Percentiles rank a stretch among this genome's conserved stretches.
These are phyloP conservation scores for Scytalidium sp. DNA, from an alignment of 2,329 filamentous ascomycete genomes.

Conservation along the genomic window DNA sequence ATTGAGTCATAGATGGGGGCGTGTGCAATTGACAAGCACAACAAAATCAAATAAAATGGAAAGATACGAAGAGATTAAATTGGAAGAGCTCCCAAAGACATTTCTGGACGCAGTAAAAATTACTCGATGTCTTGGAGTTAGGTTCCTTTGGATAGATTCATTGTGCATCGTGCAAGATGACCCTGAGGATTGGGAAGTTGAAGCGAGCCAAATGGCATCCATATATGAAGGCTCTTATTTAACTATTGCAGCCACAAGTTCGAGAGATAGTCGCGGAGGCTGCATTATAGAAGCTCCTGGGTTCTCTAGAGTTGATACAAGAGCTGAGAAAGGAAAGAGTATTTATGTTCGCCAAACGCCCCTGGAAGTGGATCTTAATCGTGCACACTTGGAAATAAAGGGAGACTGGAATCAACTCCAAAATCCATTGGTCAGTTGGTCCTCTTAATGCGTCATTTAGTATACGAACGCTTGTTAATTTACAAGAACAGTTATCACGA, in stretches of 20 bases:
- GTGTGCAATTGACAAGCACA: constrained; percentile 7
- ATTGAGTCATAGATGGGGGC: constrained; percentile 26
- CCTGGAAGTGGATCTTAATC: not conserved
- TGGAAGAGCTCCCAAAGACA: constrained; percentile 17
- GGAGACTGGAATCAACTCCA: not conserved
- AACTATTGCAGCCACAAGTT: constrained; percentile 15
- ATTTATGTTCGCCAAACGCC: not conserved
- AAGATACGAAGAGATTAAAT: constrained; percentile 4
- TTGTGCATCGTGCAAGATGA: constrained; percentile 28
- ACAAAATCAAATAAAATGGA: constrained; percentile 2
- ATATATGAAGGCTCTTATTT: constrained; percentile 20
- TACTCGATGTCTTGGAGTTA: constrained; percentile 16
- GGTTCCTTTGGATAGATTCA: constrained; percentile 28
- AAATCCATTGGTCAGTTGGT: not conserved
- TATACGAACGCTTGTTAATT: not conserved
- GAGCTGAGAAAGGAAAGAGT: not conserved
- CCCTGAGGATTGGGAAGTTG: constrained; percentile 22
- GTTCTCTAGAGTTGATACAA: not conserved
- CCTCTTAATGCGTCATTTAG: not conserved
- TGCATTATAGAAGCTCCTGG: not conserved
- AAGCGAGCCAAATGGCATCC: constrained; percentile 18
- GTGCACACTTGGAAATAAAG: not conserved
- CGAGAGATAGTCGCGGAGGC: constrained; percentile 4
- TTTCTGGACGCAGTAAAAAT: constrained; percentile 25
- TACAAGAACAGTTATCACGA: not conserved